Conservation (phyloP, 768 basidiomycete species). For the Psilocybe azurescens region DNA sequence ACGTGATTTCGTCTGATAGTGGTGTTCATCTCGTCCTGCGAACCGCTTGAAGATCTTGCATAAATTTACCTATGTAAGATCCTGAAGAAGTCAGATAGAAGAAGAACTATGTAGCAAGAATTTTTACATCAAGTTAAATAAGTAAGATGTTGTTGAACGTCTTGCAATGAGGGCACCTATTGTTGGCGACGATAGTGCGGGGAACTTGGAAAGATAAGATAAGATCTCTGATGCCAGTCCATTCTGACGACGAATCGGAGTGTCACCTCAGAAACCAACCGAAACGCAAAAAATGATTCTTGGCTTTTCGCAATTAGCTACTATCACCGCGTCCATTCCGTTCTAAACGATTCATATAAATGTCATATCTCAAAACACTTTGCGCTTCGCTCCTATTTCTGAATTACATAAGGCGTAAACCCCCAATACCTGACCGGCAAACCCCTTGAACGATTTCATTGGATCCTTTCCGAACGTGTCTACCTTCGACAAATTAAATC, state of each 20-base stretch:
- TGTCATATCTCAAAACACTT: background rate
- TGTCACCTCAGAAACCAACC: background rate
- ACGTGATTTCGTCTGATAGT: constrained; percentile 86
- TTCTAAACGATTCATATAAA: background rate
- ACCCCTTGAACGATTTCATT: background rate
- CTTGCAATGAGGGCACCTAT: too few relatives aligned
- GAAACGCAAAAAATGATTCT: background rate
- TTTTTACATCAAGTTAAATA: background rate
- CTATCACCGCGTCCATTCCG: background rate
- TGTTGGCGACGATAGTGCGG: too few relatives aligned
- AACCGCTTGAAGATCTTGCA: constrained; percentile 59
- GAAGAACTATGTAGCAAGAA: background rate
- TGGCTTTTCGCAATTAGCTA: background rate
- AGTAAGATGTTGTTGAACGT: background rate
- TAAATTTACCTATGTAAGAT: background rate
- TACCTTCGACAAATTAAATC: background rate
- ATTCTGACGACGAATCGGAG: background rate
- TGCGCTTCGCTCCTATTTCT: background rate
- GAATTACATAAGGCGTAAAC: background rate
- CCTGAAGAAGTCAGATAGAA: background rate
- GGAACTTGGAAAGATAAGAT: constrained; percentile 10
- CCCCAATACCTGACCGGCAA: background rate
- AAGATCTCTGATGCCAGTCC: background rate
- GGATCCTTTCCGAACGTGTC: background rate
- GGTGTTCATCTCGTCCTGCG: constrained; percentile 95